Evolutionary conservation across 208 protist species (phyloP).

Genomic region (Cochliopodium minus): DNA sequence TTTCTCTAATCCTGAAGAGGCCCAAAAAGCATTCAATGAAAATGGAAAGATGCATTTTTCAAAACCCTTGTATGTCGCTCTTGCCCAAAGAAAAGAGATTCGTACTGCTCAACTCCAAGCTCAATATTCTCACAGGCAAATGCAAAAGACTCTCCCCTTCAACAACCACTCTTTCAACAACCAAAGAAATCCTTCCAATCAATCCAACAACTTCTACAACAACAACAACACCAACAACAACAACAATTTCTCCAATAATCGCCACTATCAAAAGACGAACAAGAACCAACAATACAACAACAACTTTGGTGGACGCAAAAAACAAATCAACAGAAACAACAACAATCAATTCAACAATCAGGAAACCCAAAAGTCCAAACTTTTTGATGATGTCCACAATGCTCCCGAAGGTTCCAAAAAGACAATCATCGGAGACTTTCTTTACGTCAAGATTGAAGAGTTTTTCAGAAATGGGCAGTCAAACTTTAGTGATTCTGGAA

Average conservation of each 20-base stretch:
- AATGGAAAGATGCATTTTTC: conserved; percentile 78
- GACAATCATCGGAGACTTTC: too few species aligned
- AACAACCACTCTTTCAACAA: neutral
- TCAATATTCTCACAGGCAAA: conserved; percentile 41
- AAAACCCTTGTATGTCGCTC: conserved; percentile 90
- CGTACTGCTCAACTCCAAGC: conserved; percentile 75
- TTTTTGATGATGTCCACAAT: too few species aligned
- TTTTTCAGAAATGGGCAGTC: too few species aligned
- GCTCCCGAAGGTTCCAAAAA: too few species aligned
- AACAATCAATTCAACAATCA: too few species aligned
- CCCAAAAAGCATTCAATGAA: conserved; percentile 81
- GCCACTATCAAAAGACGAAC: neutral
- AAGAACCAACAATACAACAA: too few species aligned
- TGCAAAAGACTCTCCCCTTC: neutral
- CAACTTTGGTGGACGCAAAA: too few species aligned
- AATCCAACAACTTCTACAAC: too few species aligned
- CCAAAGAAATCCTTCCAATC: neutral
- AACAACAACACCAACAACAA: neutral
- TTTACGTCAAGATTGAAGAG: too few species aligned
- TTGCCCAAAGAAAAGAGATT: conserved; percentile 84
- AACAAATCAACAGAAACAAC: too few species aligned
- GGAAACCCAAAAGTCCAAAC: too few species aligned
- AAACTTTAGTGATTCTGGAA: too few species aligned
- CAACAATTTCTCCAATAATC: neutral
- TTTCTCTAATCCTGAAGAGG: conserved; percentile 76